Percentiles rank a stretch among this genome's conserved stretches.
Conservation (phyloP, 2,329 filamentous ascomycete genomes). For the Lojkania enalia region DNA sequence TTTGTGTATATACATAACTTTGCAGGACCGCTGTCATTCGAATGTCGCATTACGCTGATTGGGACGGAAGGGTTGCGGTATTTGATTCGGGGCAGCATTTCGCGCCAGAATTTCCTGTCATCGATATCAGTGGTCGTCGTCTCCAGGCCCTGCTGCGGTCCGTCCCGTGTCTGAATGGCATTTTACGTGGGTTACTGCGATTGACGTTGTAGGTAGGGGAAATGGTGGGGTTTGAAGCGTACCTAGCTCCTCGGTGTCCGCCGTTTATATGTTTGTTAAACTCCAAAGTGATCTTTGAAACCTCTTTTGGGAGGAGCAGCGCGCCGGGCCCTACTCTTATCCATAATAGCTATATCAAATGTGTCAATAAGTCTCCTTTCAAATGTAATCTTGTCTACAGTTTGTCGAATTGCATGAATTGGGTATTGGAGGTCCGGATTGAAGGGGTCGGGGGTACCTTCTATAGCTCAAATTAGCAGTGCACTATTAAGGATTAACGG, state of each 20-base stretch:
- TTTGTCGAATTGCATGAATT: no score
- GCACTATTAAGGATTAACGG: constrained; percentile 1
- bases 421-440: constrained; percentile 20
- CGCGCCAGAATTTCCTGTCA: constrained; percentile 82
- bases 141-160: no score
- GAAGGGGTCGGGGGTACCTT: constrained; percentile 32
- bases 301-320: constrained; percentile 73
- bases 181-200: no score
- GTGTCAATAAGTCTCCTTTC: no score
- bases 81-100: constrained; percentile 83
- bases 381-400: no score
- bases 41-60: constrained; percentile 77
- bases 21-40: constrained; percentile 45
- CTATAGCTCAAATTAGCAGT: constrained; percentile 30
- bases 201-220: background rate
- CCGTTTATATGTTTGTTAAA: constrained; percentile 65
- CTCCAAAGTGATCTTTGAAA: constrained; percentile 74
- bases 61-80: constrained; percentile 87
- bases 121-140: no score
- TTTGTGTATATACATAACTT: constrained; percentile 38
- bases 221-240: constrained; percentile 18
- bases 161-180: no score
- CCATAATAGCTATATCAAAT: constrained; percentile 63
- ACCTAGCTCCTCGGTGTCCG: constrained; percentile 76
- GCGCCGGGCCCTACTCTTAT: constrained; percentile 83